Base-by-base conservation (phyloP, 1,284 basidiomycete species). In the Ceratobasidium theobromae region DNA sequence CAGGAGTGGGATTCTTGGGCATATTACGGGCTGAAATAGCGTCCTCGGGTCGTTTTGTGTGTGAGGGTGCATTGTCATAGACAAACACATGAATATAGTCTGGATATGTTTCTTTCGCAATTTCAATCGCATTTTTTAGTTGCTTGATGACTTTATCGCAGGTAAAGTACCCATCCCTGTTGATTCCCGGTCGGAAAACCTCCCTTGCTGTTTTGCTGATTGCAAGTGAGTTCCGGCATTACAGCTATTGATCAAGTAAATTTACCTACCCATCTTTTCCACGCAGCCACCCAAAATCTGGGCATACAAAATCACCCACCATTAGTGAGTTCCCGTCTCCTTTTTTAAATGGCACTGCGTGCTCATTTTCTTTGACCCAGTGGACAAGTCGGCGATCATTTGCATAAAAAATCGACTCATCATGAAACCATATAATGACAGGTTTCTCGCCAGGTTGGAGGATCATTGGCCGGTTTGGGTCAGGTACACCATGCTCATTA, bases 221-320 rank as follows among this genome's bases (percentile, higher is more conserved):
- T 21, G 30, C 51, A 30, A 8, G 35, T 38, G 35, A 38, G 43
- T 25, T 25, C 23, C 48, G 57, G 43, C 16, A 53, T 33, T 21
- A 33, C 12, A 46, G 14, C 67, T 28, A 48, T 49, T 28, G 12
- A 11, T 8, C 35, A 38, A 54, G 41, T 62, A n/a, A 9, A 40
- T 65, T 12, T 16, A 69, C 72, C 46, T 53, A 75, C 74, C 75
- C 71, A 43, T 73, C 70, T 2, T 70, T 69, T 67, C 72, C 43
- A 43, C n/a, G 70, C 11, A 77, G 66, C 80, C 77, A 2, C 23
- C 21, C 12, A 72, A 74, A 79, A 38, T 81, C 77, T 1, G 77
- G 73, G 0, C 79, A 81, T 9, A 82, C 70, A 64, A 79, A 81
- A 51, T 82, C 75, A 0, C 77, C 74, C 9, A 80, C 74, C 80